Evolutionary conservation across 1,284 basidiomycete species (phyloP), one percentile per base, ranked within the genome.

Genomic region (Entoloma clypeatum): DNA sequence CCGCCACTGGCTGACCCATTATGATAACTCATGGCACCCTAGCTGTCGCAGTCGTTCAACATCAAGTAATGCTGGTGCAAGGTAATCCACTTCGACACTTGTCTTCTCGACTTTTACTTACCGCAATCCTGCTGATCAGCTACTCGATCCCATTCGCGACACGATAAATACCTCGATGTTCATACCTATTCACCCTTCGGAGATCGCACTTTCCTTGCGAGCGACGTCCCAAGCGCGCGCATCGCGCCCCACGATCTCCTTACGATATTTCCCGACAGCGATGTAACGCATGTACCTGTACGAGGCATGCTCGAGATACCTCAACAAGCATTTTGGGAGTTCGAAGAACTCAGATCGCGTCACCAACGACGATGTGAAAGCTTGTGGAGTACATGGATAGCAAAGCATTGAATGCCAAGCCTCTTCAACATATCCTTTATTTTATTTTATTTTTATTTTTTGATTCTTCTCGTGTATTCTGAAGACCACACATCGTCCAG

Each of bases 21-120:
- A 72, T 69, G 62, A 69, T 83, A 69, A 65, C 74, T 49, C 61
- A 73, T 55, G 77, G 81, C 38, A 69, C 72, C 30, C 61, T 83
- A 44, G 81, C 79, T 39, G 71, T 85, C 43, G 81, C 81, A 19
- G 56, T 83, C 43, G 77, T 85, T 36, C 74, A 78, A 49, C 74
- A 71, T 50, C 74, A 79, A 54, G 75, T 85, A 17, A 74, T 74
- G 67, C 56, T 84, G 44, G 74, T 84, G 23, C 74, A 80, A 75
- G 75, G 81, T 80, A 51, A 44, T 59, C 49, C 36, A n/a, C 23
- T 24, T 23, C n/a, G 17, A 32, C 16, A 18, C 27, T 9, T 9
- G 13, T 3, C 3, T 10, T 25, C 13, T 22, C 36, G n/a, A 14
- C 34, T 50, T 14, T 45, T 35, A 28, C 14, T 37, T 13, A 30